Evolutionary conservation across 2,329 filamentous ascomycete species (phyloP).

Genomic region (Colletotrichum sp.): DNA sequence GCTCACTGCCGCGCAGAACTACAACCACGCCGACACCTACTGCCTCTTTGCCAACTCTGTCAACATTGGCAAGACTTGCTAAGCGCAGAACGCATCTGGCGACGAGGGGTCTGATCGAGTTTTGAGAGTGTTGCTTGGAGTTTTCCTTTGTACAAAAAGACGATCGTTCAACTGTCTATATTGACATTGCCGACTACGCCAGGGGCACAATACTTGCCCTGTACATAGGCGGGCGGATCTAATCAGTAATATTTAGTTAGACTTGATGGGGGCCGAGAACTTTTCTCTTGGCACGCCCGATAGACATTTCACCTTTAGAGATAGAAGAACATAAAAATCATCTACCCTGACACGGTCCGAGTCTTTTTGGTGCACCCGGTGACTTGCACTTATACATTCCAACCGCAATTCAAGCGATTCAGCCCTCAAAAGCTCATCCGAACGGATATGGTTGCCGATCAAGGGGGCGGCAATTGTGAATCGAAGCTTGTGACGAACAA

Average conservation of each 20-base stretch:
- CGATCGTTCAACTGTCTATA: neutral
- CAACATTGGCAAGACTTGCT: slow-evolving; percentile 4
- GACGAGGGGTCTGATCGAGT: neutral
- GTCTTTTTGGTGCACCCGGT: neutral
- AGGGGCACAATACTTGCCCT: neutral
- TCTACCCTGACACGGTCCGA: neutral
- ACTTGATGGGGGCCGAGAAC: neutral
- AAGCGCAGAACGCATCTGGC: neutral
- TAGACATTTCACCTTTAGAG: neutral
- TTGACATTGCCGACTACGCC: neutral
- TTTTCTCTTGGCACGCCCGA: neutral
- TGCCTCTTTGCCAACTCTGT: slow-evolving; percentile 22
- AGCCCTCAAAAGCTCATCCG: neutral
- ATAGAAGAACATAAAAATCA: neutral
- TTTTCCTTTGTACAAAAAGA: neutral
- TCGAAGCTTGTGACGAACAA: neutral
- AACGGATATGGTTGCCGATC: neutral
- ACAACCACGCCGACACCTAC: slow-evolving; percentile 24
- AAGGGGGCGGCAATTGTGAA: neutral
- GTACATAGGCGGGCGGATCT: neutral
- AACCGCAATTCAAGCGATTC: no score
- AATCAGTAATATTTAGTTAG: neutral
- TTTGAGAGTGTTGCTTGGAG: neutral
- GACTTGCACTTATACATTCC: neutral
- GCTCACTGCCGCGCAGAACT: slow-evolving; percentile 8